Conservation (phyloP, 306 rosid genomes). For the Albizia julibrissin region DNA sequence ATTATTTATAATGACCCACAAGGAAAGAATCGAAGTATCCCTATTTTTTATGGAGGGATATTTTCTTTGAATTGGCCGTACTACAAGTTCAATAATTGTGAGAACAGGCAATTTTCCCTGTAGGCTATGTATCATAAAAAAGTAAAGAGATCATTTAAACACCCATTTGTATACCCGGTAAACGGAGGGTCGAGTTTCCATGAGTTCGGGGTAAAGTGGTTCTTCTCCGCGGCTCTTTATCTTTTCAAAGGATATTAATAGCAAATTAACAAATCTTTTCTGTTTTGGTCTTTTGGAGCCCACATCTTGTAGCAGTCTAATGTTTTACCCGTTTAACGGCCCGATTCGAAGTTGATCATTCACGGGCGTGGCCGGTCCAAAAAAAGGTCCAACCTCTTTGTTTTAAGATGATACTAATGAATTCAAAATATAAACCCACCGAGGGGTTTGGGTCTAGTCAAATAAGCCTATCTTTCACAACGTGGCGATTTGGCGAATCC, state of each 20-base stretch:
- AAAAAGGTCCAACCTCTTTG: background rate
- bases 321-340: background rate
- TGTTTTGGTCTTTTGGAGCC: background rate
- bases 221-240: background rate
- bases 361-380: background rate
- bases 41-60: constrained; percentile 46
- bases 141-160: background rate
- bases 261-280: background rate
- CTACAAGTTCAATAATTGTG: constrained; percentile 17
- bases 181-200: background rate
- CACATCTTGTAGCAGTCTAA: background rate
- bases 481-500: too few relatives aligned
- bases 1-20: constrained; percentile 27
- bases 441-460: too few relatives aligned
- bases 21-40: constrained; percentile 40
- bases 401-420: background rate
- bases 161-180: background rate
- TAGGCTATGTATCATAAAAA: background rate
- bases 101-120: background rate
- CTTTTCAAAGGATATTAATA: background rate
- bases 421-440: too few relatives aligned
- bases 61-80: constrained; percentile 38
- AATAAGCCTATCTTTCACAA: too few relatives aligned
- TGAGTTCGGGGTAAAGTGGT: background rate
- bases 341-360: background rate